Conservation (phyloP, 148 eudicot species). For the Rhododendron vialii region DNA sequence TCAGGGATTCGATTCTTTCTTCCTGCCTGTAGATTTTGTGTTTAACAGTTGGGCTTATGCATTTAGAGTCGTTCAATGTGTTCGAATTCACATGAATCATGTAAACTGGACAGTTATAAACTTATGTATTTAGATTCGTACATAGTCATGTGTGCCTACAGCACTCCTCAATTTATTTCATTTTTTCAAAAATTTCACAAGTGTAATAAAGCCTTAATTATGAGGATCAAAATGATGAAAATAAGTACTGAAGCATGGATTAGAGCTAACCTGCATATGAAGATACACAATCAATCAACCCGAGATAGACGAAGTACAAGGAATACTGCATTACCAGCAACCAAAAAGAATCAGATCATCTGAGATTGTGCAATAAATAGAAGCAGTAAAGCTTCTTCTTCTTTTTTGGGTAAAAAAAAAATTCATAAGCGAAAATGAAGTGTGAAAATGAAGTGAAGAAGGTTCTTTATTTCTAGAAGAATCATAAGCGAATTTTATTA, state of each 20-base stretch:
- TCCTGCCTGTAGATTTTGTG: not conserved
- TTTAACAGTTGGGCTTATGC: not conserved
- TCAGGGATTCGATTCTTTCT: slow-evolving; percentile 6
- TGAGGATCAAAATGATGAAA: not conserved
- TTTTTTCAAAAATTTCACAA: no score
- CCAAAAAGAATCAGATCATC: slow-evolving; percentile 24
- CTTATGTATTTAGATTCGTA: no score
- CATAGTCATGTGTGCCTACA: not conserved
- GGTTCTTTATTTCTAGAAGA: not conserved
- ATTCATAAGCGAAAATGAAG: no score
- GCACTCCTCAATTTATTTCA: not conserved
- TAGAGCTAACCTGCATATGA: slow-evolving; percentile 73
- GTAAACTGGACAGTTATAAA: not conserved
- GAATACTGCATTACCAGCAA: slow-evolving; percentile 64
- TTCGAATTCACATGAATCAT: not conserved
- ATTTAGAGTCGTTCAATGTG: not conserved
- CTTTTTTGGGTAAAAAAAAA: no score
- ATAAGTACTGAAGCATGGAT: not conserved
- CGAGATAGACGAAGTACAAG: slow-evolving; percentile 89
- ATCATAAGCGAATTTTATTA: not conserved
- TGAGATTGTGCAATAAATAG: not conserved
- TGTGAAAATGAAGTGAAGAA: not conserved
- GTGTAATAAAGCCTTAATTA: not conserved
- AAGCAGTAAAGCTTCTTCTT: no score
- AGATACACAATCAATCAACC: slow-evolving; percentile 78